Evolutionary conservation across 257 asterid genomes (phyloP).

Genomic region (Capsicum chinense): DNA sequence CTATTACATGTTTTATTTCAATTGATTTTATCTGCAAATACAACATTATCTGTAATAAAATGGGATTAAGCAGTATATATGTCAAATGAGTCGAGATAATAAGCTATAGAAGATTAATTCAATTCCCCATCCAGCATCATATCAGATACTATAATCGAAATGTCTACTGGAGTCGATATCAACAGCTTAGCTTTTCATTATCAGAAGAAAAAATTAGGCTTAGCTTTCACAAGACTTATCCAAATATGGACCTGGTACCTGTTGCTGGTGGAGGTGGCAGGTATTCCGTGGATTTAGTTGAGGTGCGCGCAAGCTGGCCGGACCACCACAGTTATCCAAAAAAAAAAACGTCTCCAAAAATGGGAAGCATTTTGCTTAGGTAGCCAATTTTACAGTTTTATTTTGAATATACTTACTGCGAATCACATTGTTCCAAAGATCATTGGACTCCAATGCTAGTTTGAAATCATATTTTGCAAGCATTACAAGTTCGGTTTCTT

Average conservation of each 20-base stretch:
- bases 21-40: neutral
- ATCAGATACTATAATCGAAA: neutral
- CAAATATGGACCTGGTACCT: neutral
- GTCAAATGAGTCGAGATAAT: neutral
- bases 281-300: no score
- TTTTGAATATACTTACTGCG: neutral
- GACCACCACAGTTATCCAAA: no score
- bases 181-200: neutral
- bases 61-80: neutral
- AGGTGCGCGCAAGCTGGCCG: no score
- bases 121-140: neutral
- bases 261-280: no score
- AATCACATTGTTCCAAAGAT: conserved; percentile 1
- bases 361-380: neutral
- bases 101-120: neutral
- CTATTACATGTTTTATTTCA: neutral
- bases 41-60: neutral
- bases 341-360: neutral
- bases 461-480: neutral
- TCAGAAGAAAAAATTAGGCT: neutral
- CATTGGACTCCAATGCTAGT: neutral
- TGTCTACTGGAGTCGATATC: neutral
- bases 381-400: neutral
- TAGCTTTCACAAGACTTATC: neutral
- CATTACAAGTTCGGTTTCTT: neutral